These are phyloP conservation scores for Yamadazyma diospyri DNA, from an alignment of 1,139 yeast species.

Conservation along the genomic window DNA sequence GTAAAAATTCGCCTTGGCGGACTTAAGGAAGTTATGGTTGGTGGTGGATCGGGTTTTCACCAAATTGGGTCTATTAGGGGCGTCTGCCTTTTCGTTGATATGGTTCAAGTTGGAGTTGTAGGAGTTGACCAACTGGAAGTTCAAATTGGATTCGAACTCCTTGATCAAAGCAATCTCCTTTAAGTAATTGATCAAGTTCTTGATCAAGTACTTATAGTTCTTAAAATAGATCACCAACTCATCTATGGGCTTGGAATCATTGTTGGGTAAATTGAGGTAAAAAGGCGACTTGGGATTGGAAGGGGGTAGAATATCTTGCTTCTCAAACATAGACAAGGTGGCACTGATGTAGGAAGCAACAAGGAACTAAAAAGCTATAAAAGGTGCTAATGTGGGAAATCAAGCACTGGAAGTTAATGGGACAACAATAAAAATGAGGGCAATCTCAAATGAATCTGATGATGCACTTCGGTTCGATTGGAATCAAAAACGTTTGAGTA, in stretches of 20 bases:
- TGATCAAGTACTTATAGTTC: constrained; percentile 67
- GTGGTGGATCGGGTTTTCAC: constrained; percentile 30
- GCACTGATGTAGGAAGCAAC: no score
- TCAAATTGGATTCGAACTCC: constrained; percentile 65
- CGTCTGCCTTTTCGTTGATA: constrained; percentile 4
- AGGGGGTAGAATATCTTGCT: constrained; percentile 35
- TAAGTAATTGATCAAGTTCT: constrained; percentile 57
- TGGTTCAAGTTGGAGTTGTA: constrained; percentile 8
- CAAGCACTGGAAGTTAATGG: no score
- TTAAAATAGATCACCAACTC: constrained; percentile 56
- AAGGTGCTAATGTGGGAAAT: no score
- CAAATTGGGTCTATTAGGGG: constrained; percentile 28
- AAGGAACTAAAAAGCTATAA: no score
- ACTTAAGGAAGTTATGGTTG: constrained; percentile 9
- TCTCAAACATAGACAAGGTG: constrained; percentile 15
- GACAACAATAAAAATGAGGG: no score
- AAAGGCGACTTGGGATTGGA: constrained; percentile 38
- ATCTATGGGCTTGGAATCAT: constrained; percentile 47
- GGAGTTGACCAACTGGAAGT: constrained; percentile 57
- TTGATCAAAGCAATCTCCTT: constrained; percentile 62
- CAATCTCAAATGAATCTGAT: no score
- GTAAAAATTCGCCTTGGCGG: constrained; percentile 3
- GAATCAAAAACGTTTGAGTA: no score
- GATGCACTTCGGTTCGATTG: no score
- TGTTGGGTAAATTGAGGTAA: constrained; percentile 35